These are phyloP conservation scores for Nicotiana tabacum DNA, from an alignment of 257 asterid species.

Conservation along the genomic window DNA sequence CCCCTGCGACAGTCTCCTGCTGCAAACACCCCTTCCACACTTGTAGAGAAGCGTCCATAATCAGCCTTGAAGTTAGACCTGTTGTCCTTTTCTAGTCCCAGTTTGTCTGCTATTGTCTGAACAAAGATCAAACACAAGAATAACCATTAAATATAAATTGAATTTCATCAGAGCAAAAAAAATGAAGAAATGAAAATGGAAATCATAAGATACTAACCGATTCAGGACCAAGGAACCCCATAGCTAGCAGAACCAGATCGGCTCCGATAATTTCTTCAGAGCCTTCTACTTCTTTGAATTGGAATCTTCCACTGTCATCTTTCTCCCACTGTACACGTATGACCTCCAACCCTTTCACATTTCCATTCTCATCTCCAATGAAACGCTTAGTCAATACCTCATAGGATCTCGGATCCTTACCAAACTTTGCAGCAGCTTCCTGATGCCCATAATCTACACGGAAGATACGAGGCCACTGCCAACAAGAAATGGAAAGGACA, in stretches of 20 bases:
- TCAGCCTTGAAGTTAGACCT: conserved; percentile 92
- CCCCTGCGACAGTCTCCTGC: conserved; percentile 99
- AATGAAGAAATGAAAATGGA: neutral
- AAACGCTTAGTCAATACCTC: conserved; percentile 90
- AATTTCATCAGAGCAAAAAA: neutral
- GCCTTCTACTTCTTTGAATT: conserved; percentile 91
- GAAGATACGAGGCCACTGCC: conserved; percentile 93
- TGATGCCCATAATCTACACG: conserved; percentile 97
- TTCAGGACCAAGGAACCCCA: conserved; percentile 99
- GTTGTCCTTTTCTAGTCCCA: conserved; percentile 74
- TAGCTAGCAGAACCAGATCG: conserved; percentile 83
- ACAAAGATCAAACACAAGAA: neutral
- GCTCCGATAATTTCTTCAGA: conserved; percentile 87
- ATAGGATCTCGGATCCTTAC: conserved; percentile 93
- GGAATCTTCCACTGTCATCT: conserved; percentile 78
- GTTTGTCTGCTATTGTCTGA: conserved; percentile 75
- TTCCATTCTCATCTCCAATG: conserved; percentile 79
- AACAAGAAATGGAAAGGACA: neutral
- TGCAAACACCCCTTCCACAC: conserved; percentile 80
- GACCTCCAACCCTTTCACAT: conserved; percentile 72
- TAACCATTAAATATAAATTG: neutral
- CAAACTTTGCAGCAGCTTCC: conserved; percentile 88
- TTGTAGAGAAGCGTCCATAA: conserved; percentile 81
- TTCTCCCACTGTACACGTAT: conserved; percentile 88
- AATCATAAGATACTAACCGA: conserved; percentile 46